Percentiles rank a stretch among this genome's conserved stretches.
Conservation (phyloP, 352 stramenopile species). For the Blastocystis sp. region DNA sequence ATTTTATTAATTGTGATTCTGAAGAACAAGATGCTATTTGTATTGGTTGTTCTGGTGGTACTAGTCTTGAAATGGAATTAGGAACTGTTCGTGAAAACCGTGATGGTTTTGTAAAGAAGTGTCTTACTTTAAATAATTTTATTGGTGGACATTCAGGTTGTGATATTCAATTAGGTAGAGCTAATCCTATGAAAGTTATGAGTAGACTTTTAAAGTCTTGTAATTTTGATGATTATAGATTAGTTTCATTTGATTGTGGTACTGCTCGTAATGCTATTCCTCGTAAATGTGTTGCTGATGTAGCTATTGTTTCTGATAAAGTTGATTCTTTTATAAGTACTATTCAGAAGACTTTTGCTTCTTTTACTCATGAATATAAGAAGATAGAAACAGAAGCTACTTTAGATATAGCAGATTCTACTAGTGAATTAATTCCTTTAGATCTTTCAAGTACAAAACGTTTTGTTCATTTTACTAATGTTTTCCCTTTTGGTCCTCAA, state of each 20-base stretch:
- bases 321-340: slow-evolving; percentile 4
- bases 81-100: neutral
- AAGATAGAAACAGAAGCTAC: slow-evolving; percentile 25
- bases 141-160: slow-evolving; percentile 28
- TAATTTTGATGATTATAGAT: neutral
- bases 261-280: slow-evolving; percentile 35
- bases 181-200: slow-evolving; percentile 20
- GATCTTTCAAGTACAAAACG: neutral
- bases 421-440: neutral
- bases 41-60: slow-evolving; percentile 23
- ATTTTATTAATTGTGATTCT: slow-evolving; percentile 34
- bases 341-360: slow-evolving; percentile 3
- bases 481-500: slow-evolving; percentile 32
- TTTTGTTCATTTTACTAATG: slow-evolving; percentile 32
- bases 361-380: slow-evolving; percentile 21
- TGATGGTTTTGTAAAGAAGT: neutral
- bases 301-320: slow-evolving; percentile 20
- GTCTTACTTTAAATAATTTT: slow-evolving; percentile 32
- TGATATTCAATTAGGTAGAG: slow-evolving; percentile 30
- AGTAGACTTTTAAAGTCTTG: slow-evolving; percentile 4
- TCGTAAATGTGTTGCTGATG: slow-evolving; percentile 28
- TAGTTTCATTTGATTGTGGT: slow-evolving; percentile 29
- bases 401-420: neutral
- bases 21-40: slow-evolving; percentile 27
- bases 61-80: slow-evolving; percentile 34